Evolutionary conservation across 257 asterid species (phyloP).

Genomic region (Verbena officinalis): DNA sequence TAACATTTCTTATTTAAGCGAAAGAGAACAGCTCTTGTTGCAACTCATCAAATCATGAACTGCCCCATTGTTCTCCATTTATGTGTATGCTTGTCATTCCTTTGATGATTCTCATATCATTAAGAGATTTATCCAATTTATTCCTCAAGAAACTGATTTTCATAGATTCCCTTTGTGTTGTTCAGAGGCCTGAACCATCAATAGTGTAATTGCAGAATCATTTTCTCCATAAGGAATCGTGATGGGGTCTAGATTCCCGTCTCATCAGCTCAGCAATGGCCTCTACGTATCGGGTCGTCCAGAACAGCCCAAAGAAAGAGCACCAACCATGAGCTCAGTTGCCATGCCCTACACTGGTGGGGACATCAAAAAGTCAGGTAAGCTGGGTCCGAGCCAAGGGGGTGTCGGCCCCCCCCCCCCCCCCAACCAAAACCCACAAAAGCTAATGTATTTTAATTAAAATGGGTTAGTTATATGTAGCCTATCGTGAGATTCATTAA

Average conservation of each 20-base stretch:
- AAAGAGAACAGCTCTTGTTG: constrained; percentile 4
- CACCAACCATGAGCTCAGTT: constrained; percentile 74
- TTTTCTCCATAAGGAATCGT: constrained; percentile 30
- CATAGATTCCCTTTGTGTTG: constrained; percentile 30
- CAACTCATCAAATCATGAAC: background rate
- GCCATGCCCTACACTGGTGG: constrained; percentile 96
- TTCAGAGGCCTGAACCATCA: constrained; percentile 33
- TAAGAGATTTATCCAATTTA: constrained; percentile 4
- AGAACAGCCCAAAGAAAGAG: constrained; percentile 82
- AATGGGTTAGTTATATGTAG: too few species aligned
- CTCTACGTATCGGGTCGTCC: constrained; percentile 90
- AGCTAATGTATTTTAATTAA: too few species aligned
- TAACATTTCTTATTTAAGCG: background rate
- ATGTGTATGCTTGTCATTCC: constrained; percentile 21
- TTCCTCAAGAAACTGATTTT: constrained; percentile 25
- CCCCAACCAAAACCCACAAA: too few species aligned
- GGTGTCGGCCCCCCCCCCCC: too few species aligned
- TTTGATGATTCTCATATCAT: constrained; percentile 12
- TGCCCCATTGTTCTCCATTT: constrained; percentile 7
- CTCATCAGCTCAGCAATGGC: constrained; percentile 95
- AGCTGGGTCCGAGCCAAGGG: constrained; percentile 48
- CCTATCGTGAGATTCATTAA: too few species aligned
- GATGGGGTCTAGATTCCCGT: constrained; percentile 95
- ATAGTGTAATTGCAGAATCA: constrained; percentile 24
- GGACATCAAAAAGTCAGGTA: constrained; percentile 89